Base-by-base conservation (phyloP, 805 yeast genomes). In the Spathaspora gorwiae region DNA sequence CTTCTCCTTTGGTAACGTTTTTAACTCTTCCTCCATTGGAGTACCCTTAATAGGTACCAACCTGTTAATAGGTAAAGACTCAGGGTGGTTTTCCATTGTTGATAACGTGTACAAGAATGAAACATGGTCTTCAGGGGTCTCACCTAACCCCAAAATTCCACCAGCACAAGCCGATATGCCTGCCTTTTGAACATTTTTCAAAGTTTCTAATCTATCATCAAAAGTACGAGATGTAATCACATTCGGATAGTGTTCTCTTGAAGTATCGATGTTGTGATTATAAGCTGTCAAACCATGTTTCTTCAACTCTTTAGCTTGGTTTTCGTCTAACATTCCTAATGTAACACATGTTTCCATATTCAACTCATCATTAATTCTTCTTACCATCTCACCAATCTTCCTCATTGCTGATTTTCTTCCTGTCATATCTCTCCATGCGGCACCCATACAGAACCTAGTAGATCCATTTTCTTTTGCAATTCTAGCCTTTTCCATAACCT, bases 401-500 rank as follows among this genome's bases (percentile, higher is more conserved):
- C 73, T 77, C 49, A 86, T 58, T 1, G 84, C 88, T 13, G 80
- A 75, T 60, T 83, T 85, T 40, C 94, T 70, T 13, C 94, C 92
- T 40, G 70, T 68, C 94, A 86, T 86, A 49, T 84, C 92, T 60
- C 94, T 75, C 94, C 92, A 87, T 2, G 94, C 94, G 9, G 92
- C 88, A 39, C 94, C 94, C 81, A 86, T 78, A 59, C 94, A 86
- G 58, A 86, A 86, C 51, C 94, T 70, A 0, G 94, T 86, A 1
- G 85, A 76, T 0, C 92, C 92, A 51, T 84, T 84, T 6, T 54
- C 66, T 54, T 83, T 81, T 10, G 94, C 90, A 42, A 72, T 74
- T 44, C 64, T 66, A 1, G 94, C 94, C 30, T 79, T 83, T 42
- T 65, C 70, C 53, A 82, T 62, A 1, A 86, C 90, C n/a, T 72